Conservation (phyloP, 495 filamentous ascomycete species). For the Thermochaetoides thermophila region DNA sequence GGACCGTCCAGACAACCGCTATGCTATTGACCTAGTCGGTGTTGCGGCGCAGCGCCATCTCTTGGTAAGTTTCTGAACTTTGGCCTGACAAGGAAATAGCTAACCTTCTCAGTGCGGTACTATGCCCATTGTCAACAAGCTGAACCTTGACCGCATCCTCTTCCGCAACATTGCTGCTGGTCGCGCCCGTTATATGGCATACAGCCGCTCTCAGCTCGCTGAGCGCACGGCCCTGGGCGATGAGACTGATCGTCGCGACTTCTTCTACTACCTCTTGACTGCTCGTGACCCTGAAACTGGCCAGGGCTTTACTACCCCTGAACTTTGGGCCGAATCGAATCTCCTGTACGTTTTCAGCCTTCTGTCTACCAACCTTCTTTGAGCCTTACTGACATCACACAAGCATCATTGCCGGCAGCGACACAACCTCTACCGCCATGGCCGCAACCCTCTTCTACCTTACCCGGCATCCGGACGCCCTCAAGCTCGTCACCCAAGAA, state of each 20-base stretch:
- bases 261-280: slow-evolving; percentile 45
- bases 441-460: slow-evolving; percentile 54
- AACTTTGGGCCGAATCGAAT: slow-evolving; percentile 59
- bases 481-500: slow-evolving; percentile 34
- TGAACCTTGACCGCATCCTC: slow-evolving; percentile 40
- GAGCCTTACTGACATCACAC: background rate
- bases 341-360: slow-evolving; percentile 39
- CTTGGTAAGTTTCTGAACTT: slow-evolving; percentile 28
- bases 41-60: slow-evolving; percentile 40
- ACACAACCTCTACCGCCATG: slow-evolving; percentile 52
- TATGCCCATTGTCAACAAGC: slow-evolving; percentile 40
- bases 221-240: slow-evolving; percentile 40
- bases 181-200: slow-evolving; percentile 36
- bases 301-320: slow-evolving; percentile 46
- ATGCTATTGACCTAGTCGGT: slow-evolving; percentile 40
- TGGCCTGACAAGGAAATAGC: background rate
- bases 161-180: slow-evolving; percentile 38
- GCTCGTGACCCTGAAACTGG: slow-evolving; percentile 47
- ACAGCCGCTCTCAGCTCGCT: slow-evolving; percentile 37
- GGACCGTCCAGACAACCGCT: slow-evolving; percentile 40
- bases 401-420: slow-evolving; percentile 42
- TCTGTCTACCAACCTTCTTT: slow-evolving; percentile 1
- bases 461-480: slow-evolving; percentile 35
- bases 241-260: slow-evolving; percentile 48
- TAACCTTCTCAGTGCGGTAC: slow-evolving; percentile 30